Evolutionary conservation across 352 stramenopile species (phyloP), one percentile per base, ranked within the genome.

Genomic region (Albugo candida): DNA sequence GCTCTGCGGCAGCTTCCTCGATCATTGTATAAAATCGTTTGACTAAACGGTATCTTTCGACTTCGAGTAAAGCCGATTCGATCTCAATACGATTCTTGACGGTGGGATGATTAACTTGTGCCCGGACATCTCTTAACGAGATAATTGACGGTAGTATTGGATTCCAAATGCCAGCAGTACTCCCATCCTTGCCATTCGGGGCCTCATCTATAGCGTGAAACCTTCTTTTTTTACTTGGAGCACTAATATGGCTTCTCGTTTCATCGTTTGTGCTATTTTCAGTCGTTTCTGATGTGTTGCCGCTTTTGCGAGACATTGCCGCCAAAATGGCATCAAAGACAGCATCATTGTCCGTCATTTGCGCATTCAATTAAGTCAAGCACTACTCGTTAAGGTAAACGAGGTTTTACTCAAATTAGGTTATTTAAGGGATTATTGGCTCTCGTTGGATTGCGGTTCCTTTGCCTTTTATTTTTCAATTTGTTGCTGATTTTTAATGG

Each of bases 391-490:
- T 31, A 31, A 31, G 8, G 24, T 31, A 31, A 31, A 3, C 8
- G 24, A 31, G 24, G 24, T 31, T 31, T 31, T 31, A 31, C 24
- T 31, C 24, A 8, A 31, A 31, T 31, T 31, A 31, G 24, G 24
- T 31, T 31, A 31, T 10, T 31, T 31, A 31, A 31, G 24, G 38
- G 38, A 43, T 43, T 24, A 24, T 43, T 24, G 38, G 38, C 38
- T 24, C 38, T 10, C 38, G 20, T 43, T 43, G 3, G 17, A 43
- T 43, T 43, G 38, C 40, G 11, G 16, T 36, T 21, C 19, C 36
- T 14, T 12, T 42, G 61, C 84, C 58, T 84, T 71, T 71, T 70
- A 82, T 72, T 83, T 87, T 82, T 79, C 72, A 72, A 87, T 72
- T 77, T 78, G 17, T 43, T 24, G 17, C 38, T 43, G 38, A 8